These are phyloP conservation scores for Daldinia childiae DNA, from an alignment of 495 filamentous ascomycete species.

Conservation along the genomic window DNA sequence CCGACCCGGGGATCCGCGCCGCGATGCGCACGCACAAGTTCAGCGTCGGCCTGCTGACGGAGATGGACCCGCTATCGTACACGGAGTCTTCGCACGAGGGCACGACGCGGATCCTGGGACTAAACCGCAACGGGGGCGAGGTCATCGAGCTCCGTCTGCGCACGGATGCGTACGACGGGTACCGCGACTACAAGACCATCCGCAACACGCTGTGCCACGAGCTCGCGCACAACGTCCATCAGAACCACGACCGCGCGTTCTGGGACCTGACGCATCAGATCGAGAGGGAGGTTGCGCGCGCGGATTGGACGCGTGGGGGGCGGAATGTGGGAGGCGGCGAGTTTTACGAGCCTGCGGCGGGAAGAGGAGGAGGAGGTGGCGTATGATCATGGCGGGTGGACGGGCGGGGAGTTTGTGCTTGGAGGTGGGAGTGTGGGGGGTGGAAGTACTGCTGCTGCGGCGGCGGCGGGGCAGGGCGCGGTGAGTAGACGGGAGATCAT, in stretches of 20 bases:
- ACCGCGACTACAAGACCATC: slow-evolving; percentile 88
- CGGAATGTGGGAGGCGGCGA: slow-evolving; percentile 69
- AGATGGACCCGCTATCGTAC: slow-evolving; percentile 91
- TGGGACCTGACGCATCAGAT: slow-evolving; percentile 88
- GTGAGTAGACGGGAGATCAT: slow-evolving; percentile 72
- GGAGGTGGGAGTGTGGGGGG: slow-evolving; percentile 63
- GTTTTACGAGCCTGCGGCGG: slow-evolving; percentile 69
- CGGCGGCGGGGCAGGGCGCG: slow-evolving; percentile 28
- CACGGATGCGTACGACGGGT: slow-evolving; percentile 95
- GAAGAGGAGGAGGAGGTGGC: slow-evolving; percentile 62
- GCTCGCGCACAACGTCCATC: slow-evolving; percentile 88
- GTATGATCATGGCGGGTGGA: slow-evolving; percentile 85
- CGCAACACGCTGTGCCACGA: slow-evolving; percentile 94
- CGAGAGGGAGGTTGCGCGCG: slow-evolving; percentile 82
- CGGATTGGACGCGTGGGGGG: slow-evolving; percentile 79
- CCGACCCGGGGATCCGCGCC: slow-evolving; percentile 84
- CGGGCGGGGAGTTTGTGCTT: slow-evolving; percentile 85
- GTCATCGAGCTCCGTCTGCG: slow-evolving; percentile 90
- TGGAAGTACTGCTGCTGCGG: slow-evolving; percentile 40
- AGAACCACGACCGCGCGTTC: slow-evolving; percentile 84
- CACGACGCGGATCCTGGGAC: slow-evolving; percentile 76
- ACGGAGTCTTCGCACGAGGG: slow-evolving; percentile 73
- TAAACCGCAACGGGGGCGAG: slow-evolving; percentile 89
- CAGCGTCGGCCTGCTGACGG: slow-evolving; percentile 85
- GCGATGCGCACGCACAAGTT: slow-evolving; percentile 87